Evolutionary conservation across 2,329 filamentous ascomycete species (phyloP).

Genomic region (Fusarium pilosicola): DNA sequence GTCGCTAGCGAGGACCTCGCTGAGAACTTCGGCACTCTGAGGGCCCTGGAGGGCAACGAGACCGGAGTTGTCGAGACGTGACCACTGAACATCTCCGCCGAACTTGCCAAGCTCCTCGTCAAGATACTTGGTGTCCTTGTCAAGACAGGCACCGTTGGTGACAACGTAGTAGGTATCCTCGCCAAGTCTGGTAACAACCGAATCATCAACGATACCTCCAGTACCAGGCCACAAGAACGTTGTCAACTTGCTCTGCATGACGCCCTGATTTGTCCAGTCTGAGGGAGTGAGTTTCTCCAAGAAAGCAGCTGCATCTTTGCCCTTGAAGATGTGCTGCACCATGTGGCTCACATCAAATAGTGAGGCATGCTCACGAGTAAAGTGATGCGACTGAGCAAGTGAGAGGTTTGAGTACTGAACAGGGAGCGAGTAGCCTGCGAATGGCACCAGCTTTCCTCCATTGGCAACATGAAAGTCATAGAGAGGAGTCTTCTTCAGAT

Average conservation of each 20-base stretch:
- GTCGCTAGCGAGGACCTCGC: conserved; percentile 65
- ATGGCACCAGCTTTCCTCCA: conserved; percentile 95
- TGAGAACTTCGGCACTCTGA: conserved; percentile 74
- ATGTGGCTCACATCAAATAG: conserved; percentile 98
- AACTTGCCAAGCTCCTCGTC: conserved; percentile 71
- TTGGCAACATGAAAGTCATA: conserved; percentile 81
- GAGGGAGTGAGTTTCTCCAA: conserved; percentile 87
- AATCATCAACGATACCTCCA: conserved; percentile 95
- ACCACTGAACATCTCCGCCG: conserved; percentile 70
- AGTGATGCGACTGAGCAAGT: conserved; percentile 86
- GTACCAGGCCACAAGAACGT: conserved; percentile 80
- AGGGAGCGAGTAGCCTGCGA: conserved; percentile 92
- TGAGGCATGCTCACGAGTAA: conserved; percentile 87
- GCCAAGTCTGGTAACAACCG: conserved; percentile 84
- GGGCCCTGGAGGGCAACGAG: conserved; percentile 93
- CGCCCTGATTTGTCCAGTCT: conserved; percentile 69
- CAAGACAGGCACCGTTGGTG: conserved; percentile 90
- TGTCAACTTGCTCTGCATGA: conserved; percentile 83
- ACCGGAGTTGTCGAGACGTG: conserved; percentile 76
- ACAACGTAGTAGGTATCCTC: conserved; percentile 88
- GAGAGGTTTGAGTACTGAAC: conserved; percentile 84
- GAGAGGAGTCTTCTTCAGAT: conserved; percentile 73
- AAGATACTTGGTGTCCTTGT: conserved; percentile 87
- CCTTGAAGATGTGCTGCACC: conserved; percentile 88
- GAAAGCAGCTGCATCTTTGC: conserved; percentile 82